Evolutionary conservation across 495 filamentous ascomycete species (phyloP).

Genomic region (Xylaria castorea): DNA sequence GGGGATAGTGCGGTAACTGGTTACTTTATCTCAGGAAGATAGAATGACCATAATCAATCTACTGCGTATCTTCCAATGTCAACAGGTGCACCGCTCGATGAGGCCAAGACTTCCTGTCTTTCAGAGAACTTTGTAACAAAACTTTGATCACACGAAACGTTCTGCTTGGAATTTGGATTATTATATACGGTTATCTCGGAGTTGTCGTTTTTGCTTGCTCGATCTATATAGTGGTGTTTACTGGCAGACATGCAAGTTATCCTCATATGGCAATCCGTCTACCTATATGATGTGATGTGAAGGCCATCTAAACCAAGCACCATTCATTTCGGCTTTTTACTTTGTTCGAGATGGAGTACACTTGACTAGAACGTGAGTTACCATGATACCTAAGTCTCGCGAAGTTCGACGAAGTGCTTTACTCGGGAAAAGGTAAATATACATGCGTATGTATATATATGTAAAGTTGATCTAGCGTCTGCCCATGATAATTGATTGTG

Average conservation of each 20-base stretch:
- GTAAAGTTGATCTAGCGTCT: background rate
- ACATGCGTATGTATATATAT: background rate
- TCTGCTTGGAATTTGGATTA: background rate
- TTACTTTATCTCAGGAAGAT: conserved; percentile 13
- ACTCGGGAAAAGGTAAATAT: too few species aligned
- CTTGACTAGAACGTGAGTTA: background rate
- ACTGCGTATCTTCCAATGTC: background rate
- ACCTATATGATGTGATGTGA: background rate
- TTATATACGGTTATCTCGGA: background rate
- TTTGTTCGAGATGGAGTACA: background rate
- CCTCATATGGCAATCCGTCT: background rate
- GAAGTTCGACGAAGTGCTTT: too few species aligned
- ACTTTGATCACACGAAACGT: background rate
- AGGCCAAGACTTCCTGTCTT: background rate
- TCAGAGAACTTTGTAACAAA: background rate
- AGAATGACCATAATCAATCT: conserved; percentile 9
- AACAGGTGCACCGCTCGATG: background rate
- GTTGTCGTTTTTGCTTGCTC: background rate
- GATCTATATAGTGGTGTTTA: background rate
- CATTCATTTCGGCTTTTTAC: background rate
- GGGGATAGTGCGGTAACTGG: background rate
- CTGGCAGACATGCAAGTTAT: background rate
- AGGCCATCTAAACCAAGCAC: background rate
- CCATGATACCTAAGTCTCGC: background rate
- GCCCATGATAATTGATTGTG: background rate